Percentiles rank a stretch among this genome's conserved stretches.
These are phyloP conservation scores for Bruguiera sexangula DNA, from an alignment of 345 rosid genomes.

Conservation along the genomic window DNA sequence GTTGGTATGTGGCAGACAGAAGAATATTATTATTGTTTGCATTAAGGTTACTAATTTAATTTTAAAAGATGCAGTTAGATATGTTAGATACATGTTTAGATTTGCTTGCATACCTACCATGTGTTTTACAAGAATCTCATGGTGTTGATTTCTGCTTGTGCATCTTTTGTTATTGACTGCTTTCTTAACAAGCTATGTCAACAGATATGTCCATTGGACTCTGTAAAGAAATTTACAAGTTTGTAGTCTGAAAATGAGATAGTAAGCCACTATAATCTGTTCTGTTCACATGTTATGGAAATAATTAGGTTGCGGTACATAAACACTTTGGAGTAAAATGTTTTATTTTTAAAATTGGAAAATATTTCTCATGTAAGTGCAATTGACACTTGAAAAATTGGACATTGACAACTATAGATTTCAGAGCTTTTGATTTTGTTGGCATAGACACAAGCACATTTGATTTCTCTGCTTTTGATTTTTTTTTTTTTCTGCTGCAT, in stretches of 20 bases:
- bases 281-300: no score
- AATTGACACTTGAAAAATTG: background rate
- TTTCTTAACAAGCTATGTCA: background rate
- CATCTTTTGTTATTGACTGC: background rate
- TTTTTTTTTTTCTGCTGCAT: background rate
- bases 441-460: background rate
- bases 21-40: slow-evolving; percentile 5
- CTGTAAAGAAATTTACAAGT: background rate
- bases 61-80: background rate
- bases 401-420: background rate
- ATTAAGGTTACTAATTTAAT: slow-evolving; percentile 1
- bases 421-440: background rate
- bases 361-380: no score
- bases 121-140: background rate
- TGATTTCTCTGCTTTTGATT: background rate
- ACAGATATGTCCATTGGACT: background rate
- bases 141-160: background rate
- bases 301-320: no score
- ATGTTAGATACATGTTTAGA: no score
- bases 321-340: no score
- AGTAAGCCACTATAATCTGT: no score
- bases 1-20: slow-evolving; percentile 45
- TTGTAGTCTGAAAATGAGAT: no score
- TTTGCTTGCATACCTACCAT: background rate
- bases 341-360: no score